Percentiles rank a stretch among this genome's conserved stretches.
These are phyloP conservation scores for Cutaneotrichosporon spelunceum DNA, from an alignment of 1,284 basidiomycete genomes.

Conservation along the genomic window DNA sequence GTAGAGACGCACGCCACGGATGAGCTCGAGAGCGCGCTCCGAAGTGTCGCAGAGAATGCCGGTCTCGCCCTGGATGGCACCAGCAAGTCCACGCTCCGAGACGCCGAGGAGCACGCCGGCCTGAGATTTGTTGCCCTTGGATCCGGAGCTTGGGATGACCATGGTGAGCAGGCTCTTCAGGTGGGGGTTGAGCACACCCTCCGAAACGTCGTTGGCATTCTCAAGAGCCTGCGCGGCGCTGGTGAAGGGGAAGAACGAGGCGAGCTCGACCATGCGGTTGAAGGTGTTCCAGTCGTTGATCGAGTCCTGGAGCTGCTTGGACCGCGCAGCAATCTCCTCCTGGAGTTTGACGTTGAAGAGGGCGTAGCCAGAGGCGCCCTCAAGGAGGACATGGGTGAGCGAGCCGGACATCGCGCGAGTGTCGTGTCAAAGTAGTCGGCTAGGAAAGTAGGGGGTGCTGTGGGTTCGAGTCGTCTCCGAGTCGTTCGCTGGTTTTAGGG, in stretches of 20 bases:
- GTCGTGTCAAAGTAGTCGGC: neutral
- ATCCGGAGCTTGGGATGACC: constrained; percentile 65
- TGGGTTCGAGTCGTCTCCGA: neutral
- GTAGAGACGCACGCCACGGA: constrained; percentile 90
- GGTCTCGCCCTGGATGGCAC: constrained; percentile 73
- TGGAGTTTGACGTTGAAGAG: constrained; percentile 85
- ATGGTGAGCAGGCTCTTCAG: constrained; percentile 83
- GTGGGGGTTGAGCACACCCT: constrained; percentile 89
- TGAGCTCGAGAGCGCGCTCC: constrained; percentile 81
- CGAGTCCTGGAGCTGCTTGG: constrained; percentile 77
- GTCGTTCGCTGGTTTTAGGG: neutral
- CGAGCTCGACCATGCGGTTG: constrained; percentile 85
- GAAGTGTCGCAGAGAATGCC: constrained; percentile 81
- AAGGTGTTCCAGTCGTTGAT: constrained; percentile 87
- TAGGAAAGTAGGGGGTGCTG: neutral
- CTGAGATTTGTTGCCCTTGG: constrained; percentile 63
- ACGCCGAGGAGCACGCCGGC: constrained; percentile 77
- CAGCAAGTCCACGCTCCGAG: constrained; percentile 73
- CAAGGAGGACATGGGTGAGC: constrained; percentile 83
- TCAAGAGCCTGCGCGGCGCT: constrained; percentile 93
- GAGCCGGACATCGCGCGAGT: constrained; percentile 50
- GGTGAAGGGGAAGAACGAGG: constrained; percentile 94
- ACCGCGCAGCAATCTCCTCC: constrained; percentile 84
- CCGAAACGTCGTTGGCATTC: constrained; percentile 94
- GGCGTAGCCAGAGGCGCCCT: constrained; percentile 92